These are phyloP conservation scores for Ogataea dorogensis DNA, from an alignment of 805 yeast genomes.

Conservation along the genomic window DNA sequence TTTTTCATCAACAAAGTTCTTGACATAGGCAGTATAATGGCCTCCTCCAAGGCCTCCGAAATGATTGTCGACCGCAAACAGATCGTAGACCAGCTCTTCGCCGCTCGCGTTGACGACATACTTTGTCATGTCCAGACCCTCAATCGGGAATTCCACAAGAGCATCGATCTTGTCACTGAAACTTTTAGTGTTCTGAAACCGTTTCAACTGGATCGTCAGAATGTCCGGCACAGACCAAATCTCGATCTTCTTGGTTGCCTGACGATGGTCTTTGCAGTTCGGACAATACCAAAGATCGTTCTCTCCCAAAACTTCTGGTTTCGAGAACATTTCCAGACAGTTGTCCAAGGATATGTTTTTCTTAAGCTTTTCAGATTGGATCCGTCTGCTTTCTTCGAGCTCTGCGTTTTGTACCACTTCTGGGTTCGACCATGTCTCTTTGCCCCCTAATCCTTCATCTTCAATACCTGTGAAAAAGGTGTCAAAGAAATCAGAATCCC, in stretches of 20 bases:
- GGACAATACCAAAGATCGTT: constrained; percentile 96
- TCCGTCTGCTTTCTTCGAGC: constrained; percentile 45
- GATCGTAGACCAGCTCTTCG: constrained; percentile 60
- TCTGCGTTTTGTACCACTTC: constrained; percentile 51
- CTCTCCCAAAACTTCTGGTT: constrained; percentile 81
- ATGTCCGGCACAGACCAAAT: constrained; percentile 94
- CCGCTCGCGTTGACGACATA: constrained; percentile 45
- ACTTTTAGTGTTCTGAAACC: constrained; percentile 81
- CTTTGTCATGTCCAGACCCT: constrained; percentile 69
- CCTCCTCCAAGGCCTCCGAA: constrained; percentile 97
- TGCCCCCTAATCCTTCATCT: constrained; percentile 45
- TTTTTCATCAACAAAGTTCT: constrained; percentile 67
- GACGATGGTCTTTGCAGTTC: constrained; percentile 79
- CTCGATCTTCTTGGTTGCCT: constrained; percentile 87
- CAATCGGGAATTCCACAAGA: constrained; percentile 83
- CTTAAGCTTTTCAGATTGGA: constrained; percentile 30
- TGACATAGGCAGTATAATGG: constrained; percentile 89
- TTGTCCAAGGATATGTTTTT: constrained; percentile 61
- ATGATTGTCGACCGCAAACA: constrained; percentile 92
- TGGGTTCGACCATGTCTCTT: constrained; percentile 56
- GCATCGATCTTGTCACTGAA: constrained; percentile 88
- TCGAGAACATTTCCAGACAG: constrained; percentile 71
- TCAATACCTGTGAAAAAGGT: constrained; percentile 51
- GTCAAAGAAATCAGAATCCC: constrained; percentile 51
- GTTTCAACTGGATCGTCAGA: constrained; percentile 81